Base-by-base conservation (phyloP, 805 yeast genomes). In the Zygosaccharomyces rouxii region DNA sequence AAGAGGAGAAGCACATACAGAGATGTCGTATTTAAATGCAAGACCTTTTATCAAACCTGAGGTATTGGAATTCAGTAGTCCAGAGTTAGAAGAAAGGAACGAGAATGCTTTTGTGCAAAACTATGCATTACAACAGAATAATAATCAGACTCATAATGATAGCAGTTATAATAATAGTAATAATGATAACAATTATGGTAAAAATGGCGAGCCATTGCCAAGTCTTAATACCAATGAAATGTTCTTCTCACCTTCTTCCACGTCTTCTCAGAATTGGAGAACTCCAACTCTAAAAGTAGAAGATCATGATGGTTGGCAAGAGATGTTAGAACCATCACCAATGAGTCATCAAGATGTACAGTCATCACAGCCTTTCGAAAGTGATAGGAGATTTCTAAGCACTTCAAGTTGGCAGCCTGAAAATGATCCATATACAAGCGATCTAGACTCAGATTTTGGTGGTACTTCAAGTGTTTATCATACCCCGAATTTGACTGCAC, bases 211-310 rank as follows among this genome's bases (percentile, higher is more conserved):
- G 28, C 44, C 42, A 3, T 31, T 39, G 19, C 38, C 44, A n/a
- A 30, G 29, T 13, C n/a, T 40, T 5, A 45, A 38, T 31, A 29
- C 41, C 3, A 47, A 21, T 33, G 54, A 51, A 7, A 44, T 51
- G 16, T 23, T 49, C 22, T 51, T 51, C 33, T 51, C 55, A 11
- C 55, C 55, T 13, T 33, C 55, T 6, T 51, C 55, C 4, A 42
- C 50, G 13, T 51, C 52, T 7, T 51, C 55, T 22, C 41, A 45
- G 25, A 48, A 48, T 43, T 43, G 47, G 25, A 48, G 44, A 19
- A 56, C 60, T 3, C 60, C 60, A n/a, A 56, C 60, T 9, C 39
- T 56, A 35, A 56, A 55, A 39, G 45, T 55, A 3, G 60, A 56
- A 33, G 48, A 47, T 16, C 53, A 48, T 26, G 50, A 45, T 26